Base-by-base conservation (phyloP, 306 rosid genomes). In the Medicago lupulina region DNA sequence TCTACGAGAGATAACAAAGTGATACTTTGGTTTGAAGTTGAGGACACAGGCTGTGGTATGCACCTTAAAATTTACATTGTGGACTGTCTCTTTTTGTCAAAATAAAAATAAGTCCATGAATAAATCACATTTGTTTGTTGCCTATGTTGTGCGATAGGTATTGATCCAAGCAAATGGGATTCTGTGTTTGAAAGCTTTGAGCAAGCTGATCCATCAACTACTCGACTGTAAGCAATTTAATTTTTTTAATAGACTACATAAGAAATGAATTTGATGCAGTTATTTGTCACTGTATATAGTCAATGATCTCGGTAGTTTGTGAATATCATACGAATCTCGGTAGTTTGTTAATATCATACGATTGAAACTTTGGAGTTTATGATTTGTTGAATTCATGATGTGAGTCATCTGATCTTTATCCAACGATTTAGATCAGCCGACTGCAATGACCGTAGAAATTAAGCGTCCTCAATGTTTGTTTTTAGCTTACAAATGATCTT, bases 171-270 rank as follows among this genome's bases (percentile, higher is more conserved):
- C 81, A 96, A 96, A 84, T 96, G 98, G 99, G 98, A 96, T 63
- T 88, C 97, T 16, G 99, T 96, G 70, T 96, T 96, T 66, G 99
- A 96, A 85, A 96, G 99, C 88, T 96, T 96, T 76, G 99, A 96
- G 87, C 99, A 96, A 83, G 99, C 97, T 34, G 99, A 96, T 86
- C 99, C 98, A 80, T 90, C 99, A 41, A 96, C 99, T 41, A 96
- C 98, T 49, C 76, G 99, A 84, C 85, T 96, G 99, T 96, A 73
- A 88, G 97, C 77, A 78, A 70, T 63, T 81, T 19, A 70, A 31
- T 46, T 61, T 60, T 72, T 34, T 66, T 44, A 39, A 31, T 46
- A 12, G 23, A 70, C 40, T 36, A 70, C 16, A 64, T 12, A 23
- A 38, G 8, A 58, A 58, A 58, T 23, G 64, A 58, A 23, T 58